These are phyloP conservation scores for Starmera amethionina DNA, from an alignment of 805 yeast genomes.

Conservation along the genomic window DNA sequence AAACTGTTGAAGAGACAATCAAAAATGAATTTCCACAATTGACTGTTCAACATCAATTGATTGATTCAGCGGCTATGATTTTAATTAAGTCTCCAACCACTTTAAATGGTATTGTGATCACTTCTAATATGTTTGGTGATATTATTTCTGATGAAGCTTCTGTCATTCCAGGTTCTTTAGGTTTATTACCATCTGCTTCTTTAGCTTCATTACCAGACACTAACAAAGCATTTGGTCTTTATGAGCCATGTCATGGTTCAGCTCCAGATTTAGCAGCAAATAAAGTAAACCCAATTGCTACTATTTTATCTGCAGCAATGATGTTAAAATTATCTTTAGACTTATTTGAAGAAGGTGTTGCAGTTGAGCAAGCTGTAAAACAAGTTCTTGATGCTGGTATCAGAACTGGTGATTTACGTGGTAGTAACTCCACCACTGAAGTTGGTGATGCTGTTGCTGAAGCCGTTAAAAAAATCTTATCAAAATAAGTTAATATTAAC, in stretches of 20 bases:
- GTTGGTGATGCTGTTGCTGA: conserved; percentile 91
- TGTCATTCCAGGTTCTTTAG: conserved; percentile 95
- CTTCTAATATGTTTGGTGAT: conserved; percentile 97
- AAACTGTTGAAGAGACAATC: conserved; percentile 79
- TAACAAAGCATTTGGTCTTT: conserved; percentile 88
- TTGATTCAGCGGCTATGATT: conserved; percentile 99
- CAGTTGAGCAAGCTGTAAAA: conserved; percentile 81
- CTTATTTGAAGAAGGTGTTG: conserved; percentile 74
- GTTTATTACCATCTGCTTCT: conserved; percentile 90
- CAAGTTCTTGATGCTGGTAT: conserved; percentile 73
- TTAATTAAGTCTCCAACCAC: conserved; percentile 84
- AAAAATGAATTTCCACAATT: conserved; percentile 85
- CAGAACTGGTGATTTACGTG: conserved; percentile 89
- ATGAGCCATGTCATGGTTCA: conserved; percentile 98
- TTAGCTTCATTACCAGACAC: conserved; percentile 95
- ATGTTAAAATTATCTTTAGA: conserved; percentile 90
- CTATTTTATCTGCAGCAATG: conserved; percentile 93
- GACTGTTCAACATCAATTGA: conserved; percentile 83
- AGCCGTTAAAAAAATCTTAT: conserved; percentile 50
- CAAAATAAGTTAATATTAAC: conserved; percentile 7
- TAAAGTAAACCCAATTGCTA: conserved; percentile 92
- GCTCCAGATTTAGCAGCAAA: conserved; percentile 89
- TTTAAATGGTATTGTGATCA: conserved; percentile 86
- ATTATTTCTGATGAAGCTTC: conserved; percentile 97
- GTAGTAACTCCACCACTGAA: conserved; percentile 72